Conservation (phyloP, 768 basidiomycete genomes). For the Mrakia hoshinonis region DNA sequence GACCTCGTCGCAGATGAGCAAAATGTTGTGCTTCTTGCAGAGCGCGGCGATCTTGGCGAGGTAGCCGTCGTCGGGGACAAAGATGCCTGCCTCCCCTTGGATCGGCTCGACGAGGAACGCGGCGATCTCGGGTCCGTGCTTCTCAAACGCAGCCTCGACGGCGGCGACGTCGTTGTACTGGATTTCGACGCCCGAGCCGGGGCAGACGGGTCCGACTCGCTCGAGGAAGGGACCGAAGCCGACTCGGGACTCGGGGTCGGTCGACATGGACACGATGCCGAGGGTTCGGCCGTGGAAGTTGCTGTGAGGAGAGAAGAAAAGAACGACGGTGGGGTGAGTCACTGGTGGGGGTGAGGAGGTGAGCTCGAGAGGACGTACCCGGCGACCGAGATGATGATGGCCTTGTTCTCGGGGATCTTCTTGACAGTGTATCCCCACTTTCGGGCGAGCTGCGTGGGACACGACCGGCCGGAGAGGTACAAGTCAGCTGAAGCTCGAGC, state of each 20-base stretch:
- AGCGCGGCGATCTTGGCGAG: slow-evolving; percentile 64
- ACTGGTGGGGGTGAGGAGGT: not conserved
- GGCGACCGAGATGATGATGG: slow-evolving; percentile 71
- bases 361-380: no score
- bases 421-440: slow-evolving; percentile 95
- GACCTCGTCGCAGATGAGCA: slow-evolving; percentile 97
- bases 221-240: slow-evolving; percentile 89
- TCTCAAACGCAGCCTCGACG: slow-evolving; percentile 67
- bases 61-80: slow-evolving; percentile 84
- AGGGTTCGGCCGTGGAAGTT: slow-evolving; percentile 96
- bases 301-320: slow-evolving; percentile 34
- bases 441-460: slow-evolving; percentile 61
- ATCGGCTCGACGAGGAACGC: slow-evolving; percentile 96
- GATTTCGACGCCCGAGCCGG: slow-evolving; percentile 49
- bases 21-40: slow-evolving; percentile 84
- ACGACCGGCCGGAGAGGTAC: not conserved
- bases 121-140: slow-evolving; percentile 72
- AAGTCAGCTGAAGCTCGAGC: not conserved
- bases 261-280: slow-evolving; percentile 88
- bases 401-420: slow-evolving; percentile 68
- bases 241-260: slow-evolving; percentile 76
- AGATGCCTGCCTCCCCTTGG: slow-evolving; percentile 96
- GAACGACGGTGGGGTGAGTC: not conserved
- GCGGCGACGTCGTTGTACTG: slow-evolving; percentile 77
- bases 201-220: slow-evolving; percentile 70